These are phyloP conservation scores for Cetradonia linearis DNA, from an alignment of 495 filamentous ascomycete genomes.

Conservation along the genomic window DNA sequence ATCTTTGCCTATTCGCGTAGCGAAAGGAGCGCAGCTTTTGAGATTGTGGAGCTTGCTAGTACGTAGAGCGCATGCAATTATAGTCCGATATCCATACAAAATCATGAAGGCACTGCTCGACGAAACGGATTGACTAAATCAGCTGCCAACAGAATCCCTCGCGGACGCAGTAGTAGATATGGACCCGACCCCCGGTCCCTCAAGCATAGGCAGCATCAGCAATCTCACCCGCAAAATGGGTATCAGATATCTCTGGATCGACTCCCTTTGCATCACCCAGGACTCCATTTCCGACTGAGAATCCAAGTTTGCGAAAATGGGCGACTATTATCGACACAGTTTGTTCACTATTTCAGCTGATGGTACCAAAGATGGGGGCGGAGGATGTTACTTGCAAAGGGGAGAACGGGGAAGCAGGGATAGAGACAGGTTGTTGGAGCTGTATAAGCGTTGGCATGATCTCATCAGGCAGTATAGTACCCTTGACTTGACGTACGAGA, in stretches of 20 bases:
- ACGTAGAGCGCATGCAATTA: not conserved
- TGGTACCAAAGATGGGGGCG: not conserved
- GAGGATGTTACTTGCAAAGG: not conserved
- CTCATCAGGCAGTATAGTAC: not conserved
- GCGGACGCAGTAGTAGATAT: not conserved
- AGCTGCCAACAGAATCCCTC: not conserved
- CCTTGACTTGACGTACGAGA: not conserved
- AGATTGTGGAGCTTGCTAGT: not conserved
- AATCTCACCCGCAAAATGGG: slow-evolving; percentile 1
- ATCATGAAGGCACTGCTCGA: not conserved
- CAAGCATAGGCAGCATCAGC: slow-evolving; percentile 1
- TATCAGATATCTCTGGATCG: slow-evolving; percentile 3
- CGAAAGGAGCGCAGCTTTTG: not conserved
- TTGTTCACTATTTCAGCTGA: slow-evolving; percentile 1
- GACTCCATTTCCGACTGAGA: slow-evolving; percentile 3
- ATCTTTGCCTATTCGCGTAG: not conserved
- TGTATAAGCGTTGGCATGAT: slow-evolving; percentile 1
- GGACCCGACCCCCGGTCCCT: not conserved
- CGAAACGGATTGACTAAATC: not conserved
- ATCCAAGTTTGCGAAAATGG: not conserved
- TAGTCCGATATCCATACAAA: not conserved
- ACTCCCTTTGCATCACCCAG: slow-evolving; percentile 10
- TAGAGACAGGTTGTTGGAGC: not conserved
- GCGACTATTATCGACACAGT: not conserved
- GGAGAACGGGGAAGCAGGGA: not conserved